Base-by-base conservation (phyloP, 257 asterid genomes). In the Perilla frutescens region DNA sequence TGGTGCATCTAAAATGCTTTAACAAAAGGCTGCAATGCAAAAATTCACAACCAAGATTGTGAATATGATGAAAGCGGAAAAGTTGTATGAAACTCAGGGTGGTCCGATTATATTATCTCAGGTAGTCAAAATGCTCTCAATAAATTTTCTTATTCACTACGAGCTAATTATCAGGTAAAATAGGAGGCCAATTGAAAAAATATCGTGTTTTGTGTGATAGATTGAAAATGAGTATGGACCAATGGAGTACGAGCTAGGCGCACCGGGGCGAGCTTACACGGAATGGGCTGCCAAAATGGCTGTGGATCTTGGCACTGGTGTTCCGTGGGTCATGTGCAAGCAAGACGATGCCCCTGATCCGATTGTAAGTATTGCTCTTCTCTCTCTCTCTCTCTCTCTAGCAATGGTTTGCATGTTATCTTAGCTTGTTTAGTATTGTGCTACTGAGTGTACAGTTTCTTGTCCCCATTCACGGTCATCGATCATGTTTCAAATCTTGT, bases 341-440 rank as follows among this genome's bases (percentile, higher is more conserved):
- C 98, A 93, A 87, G 98, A 94, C 29, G 97, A 94, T 72, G 98
- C 97, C 41, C 98, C 98, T 10, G 98, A 91, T 85, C 98, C 98
- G 41, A 62, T 91, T 81, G 98, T 94, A 74, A 80, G 96, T 80
- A 66, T 15, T 66, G 15, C 37, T 48, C 62, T 47, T 50, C 58
- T 54, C 70, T 12, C 58, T 44, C 34, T 40, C 31, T 73, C 55
- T 20, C 26, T 20, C 26, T 20, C 26, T 20, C 26, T 20, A 62
- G 14, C 71, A 34, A 32, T 61, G 36, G 66, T 68, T 81, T 37
- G 59, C 64, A 47, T 70, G 76, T 54, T 47, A 15, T 72, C 26
- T 70, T 77, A 63, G 66, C 65, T 56, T 62, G 68, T 63, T 56
- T 48, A 69, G 11, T 76, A 60, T 79, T 79, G 83, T 72, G 65